A percentile compares a stretch with the other conserved stretches of the same genome.
These are phyloP conservation scores for Helianthus annuus DNA, from an alignment of 129 eudicot genomes.

Conservation along the genomic window HanXRQr2.0-SUNRISE NC_035440.2:18446171-18446670, in stretches of 20 bases:
- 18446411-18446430: conserved; percentile 55
- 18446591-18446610: neutral
- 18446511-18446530: conserved; percentile 54
- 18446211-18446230: conserved; percentile 33
- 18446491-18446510: conserved; percentile 67
- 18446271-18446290: conserved; percentile 42
- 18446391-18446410: conserved; percentile 48
- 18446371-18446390: conserved; percentile 44
- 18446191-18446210: conserved; percentile 25
- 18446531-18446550: conserved; percentile 49
- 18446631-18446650: conserved; percentile 44
- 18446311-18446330: conserved; percentile 43
- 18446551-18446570: conserved; percentile 39
- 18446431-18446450: conserved; percentile 60
- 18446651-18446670: conserved; percentile 59
- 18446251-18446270: conserved; percentile 48
- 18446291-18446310: conserved; percentile 42
- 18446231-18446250: conserved; percentile 51
- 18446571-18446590: neutral
- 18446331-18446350: conserved; percentile 50
- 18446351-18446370: conserved; percentile 26
- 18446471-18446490: conserved; percentile 58
- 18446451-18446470: conserved; percentile 58
- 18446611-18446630: neutral
- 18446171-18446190: conserved; percentile 18